A percentile compares a stretch with the other conserved stretches of the same genome.
Evolutionary conservation across 2,329 filamentous ascomycete genomes (phyloP).

Genomic region (Fusarium succisae): DNA sequence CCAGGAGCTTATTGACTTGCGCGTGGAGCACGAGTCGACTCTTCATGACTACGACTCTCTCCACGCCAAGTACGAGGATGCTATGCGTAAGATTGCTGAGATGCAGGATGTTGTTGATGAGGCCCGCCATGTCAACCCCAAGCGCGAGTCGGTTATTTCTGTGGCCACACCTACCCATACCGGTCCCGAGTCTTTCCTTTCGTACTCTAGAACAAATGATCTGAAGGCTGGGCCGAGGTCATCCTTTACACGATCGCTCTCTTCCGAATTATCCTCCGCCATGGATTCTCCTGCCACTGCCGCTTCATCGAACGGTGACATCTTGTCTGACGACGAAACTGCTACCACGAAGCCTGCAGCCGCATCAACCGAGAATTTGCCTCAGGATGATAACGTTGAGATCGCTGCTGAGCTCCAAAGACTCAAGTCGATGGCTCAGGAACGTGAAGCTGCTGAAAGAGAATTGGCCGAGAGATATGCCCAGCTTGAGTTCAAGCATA

Average conservation of each 20-base stretch:
- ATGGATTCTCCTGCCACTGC: constrained; percentile 76
- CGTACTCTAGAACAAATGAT: constrained; percentile 75
- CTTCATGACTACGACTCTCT: constrained; percentile 83
- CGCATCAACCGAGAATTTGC: constrained; percentile 51
- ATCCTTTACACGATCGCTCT: constrained; percentile 85
- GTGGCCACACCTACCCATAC: constrained; percentile 59
- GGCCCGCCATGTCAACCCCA: constrained; percentile 68
- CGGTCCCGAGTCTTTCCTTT: constrained; percentile 85
- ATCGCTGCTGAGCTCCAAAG: constrained; percentile 74
- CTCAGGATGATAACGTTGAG: constrained; percentile 52
- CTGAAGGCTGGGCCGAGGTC: constrained; percentile 72
- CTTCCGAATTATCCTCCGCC: constrained; percentile 90
- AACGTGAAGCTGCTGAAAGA: constrained; percentile 80
- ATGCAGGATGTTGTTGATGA: constrained; percentile 88
- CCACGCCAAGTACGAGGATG: constrained; percentile 89
- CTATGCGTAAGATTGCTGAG: constrained; percentile 81
- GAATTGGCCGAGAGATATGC: constrained; percentile 81
- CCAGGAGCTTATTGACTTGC: constrained; percentile 89
- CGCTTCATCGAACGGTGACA: constrained; percentile 69
- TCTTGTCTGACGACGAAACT: constrained; percentile 51
- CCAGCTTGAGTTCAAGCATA: constrained; percentile 84
- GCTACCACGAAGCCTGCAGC: constrained; percentile 55
- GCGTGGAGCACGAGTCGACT: constrained; percentile 88
- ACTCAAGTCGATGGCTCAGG: constrained; percentile 74
- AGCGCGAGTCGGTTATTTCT: constrained; percentile 67